These are phyloP conservation scores for Sugiyamaella japonica DNA, from an alignment of 1,139 yeast genomes.

Conservation along the genomic window DNA sequence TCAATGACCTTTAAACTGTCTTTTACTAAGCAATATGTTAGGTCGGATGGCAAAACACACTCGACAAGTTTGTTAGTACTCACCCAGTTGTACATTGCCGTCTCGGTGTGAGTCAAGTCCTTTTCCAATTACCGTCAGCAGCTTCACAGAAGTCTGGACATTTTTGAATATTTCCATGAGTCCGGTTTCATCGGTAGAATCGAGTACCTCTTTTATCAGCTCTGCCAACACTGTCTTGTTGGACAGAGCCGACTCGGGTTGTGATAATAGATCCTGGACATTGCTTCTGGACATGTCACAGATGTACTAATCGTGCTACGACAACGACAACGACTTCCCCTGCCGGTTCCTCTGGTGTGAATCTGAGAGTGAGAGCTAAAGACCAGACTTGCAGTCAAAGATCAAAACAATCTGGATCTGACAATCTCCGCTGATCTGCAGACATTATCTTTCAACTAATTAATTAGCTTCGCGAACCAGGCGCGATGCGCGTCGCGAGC, in stretches of 20 bases:
- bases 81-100: conserved; percentile 6
- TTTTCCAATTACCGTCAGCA: conserved; percentile 18
- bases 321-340: neutral
- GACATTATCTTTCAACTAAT: neutral
- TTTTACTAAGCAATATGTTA: conserved; percentile 4
- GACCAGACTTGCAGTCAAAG: neutral
- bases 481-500: neutral
- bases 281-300: conserved; percentile 5
- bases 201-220: conserved; percentile 19
- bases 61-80: neutral
- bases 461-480: conserved; percentile 1
- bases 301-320: no score
- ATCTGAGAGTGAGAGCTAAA: neutral
- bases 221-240: conserved; percentile 18
- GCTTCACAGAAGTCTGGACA: conserved; percentile 16
- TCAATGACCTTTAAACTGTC: conserved; percentile 1
- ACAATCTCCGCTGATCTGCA: conserved; percentile 1
- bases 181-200: conserved; percentile 1
- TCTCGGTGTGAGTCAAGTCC: conserved; percentile 14
- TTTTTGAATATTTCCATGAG: conserved; percentile 13
- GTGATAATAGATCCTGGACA: conserved; percentile 17
- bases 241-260: conserved; percentile 20
- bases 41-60: neutral
- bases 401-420: neutral
- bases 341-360: neutral